phyloP scores from a whole-genome alignment of 2,329 filamentous ascomycete species.

The Scytalidium lignicola region DNA sequence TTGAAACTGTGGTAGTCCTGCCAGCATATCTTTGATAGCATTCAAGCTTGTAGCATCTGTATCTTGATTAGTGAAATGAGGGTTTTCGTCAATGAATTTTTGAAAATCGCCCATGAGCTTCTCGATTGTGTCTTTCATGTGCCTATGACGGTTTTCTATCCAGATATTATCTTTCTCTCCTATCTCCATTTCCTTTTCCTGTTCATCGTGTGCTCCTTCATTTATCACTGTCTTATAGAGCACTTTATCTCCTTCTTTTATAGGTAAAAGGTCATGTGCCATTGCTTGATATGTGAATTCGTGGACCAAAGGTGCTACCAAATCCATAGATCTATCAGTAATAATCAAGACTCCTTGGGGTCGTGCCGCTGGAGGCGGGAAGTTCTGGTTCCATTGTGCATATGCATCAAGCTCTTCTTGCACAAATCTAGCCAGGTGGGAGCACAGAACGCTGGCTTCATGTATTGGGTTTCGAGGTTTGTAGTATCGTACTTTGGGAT shows the following conservation, averaged over 20 bases:
- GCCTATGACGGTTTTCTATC: slow-evolving; percentile 88
- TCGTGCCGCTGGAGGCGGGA: slow-evolving; percentile 72
- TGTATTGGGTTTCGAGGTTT: slow-evolving; percentile 69
- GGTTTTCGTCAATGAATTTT: slow-evolving; percentile 84
- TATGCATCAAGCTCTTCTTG: slow-evolving; percentile 90
- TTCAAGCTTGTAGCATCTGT: slow-evolving; percentile 72
- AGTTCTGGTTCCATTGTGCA: slow-evolving; percentile 76
- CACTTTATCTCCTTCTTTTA: slow-evolving; percentile 83
- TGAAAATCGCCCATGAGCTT: slow-evolving; percentile 90
- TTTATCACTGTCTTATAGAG: slow-evolving; percentile 79
- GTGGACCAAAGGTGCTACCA: slow-evolving; percentile 81
- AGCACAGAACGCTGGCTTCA: slow-evolving; percentile 82
- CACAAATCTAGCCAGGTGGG: slow-evolving; percentile 83
- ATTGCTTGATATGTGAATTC: slow-evolving; percentile 99
- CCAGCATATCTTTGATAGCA: slow-evolving; percentile 95
- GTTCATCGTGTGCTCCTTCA: slow-evolving; percentile 61
- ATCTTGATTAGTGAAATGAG: slow-evolving; percentile 77
- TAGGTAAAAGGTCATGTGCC: slow-evolving; percentile 87
- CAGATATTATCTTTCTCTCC: slow-evolving; percentile 88
- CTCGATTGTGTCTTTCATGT: slow-evolving; percentile 98
- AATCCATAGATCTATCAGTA: slow-evolving; percentile 88
- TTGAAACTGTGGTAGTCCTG: slow-evolving; percentile 87
- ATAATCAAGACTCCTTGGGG: slow-evolving; percentile 81
- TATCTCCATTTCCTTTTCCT: slow-evolving; percentile 89
- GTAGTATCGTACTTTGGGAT: slow-evolving; percentile 90